Conservation (phyloP, 768 basidiomycete species). For the Psilocybe tampanensis region DNA sequence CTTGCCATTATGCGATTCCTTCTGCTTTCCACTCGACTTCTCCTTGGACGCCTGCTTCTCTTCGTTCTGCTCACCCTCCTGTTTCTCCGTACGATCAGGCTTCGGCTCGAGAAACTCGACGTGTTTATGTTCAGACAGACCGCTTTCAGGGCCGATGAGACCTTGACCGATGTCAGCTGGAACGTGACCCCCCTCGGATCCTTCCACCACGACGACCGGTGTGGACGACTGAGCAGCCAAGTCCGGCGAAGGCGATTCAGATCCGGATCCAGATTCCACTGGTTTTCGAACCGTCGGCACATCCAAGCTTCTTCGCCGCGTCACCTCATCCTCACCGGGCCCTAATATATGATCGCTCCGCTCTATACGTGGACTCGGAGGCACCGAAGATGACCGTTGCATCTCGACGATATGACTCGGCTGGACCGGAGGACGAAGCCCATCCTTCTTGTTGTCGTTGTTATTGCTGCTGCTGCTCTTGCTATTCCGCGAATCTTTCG, state of each 20-base stretch:
- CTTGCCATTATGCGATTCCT: slow-evolving; percentile 28
- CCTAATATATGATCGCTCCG: slow-evolving; percentile 21
- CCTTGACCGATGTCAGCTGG: slow-evolving; percentile 8
- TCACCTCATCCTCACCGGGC: slow-evolving; percentile 37
- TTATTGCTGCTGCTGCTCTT: too few species aligned
- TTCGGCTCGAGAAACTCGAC: slow-evolving; percentile 35
- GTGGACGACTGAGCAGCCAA: background rate
- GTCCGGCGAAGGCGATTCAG: slow-evolving; percentile 11
- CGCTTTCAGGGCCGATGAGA: too few species aligned
- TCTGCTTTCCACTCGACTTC: slow-evolving; percentile 24
- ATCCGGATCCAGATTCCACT: slow-evolving; percentile 1
- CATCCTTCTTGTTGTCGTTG: slow-evolving; percentile 2
- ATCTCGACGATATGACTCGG: slow-evolving; percentile 26
- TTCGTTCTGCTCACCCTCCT: background rate
- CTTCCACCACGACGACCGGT: slow-evolving; percentile 6
- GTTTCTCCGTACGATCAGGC: slow-evolving; percentile 11
- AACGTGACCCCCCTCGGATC: background rate
- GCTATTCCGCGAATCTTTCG: slow-evolving; percentile 3
- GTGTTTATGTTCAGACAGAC: slow-evolving; percentile 36
- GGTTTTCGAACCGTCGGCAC: slow-evolving; percentile 3
- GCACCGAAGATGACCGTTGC: slow-evolving; percentile 62
- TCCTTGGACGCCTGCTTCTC: slow-evolving; percentile 11
- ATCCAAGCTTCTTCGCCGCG: slow-evolving; percentile 49
- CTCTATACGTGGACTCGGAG: slow-evolving; percentile 36
- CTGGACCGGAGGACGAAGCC: background rate